These are phyloP conservation scores for Tieghemostelium lacteum DNA, from an alignment of 78 protist species.

Conservation along the genomic window DNA sequence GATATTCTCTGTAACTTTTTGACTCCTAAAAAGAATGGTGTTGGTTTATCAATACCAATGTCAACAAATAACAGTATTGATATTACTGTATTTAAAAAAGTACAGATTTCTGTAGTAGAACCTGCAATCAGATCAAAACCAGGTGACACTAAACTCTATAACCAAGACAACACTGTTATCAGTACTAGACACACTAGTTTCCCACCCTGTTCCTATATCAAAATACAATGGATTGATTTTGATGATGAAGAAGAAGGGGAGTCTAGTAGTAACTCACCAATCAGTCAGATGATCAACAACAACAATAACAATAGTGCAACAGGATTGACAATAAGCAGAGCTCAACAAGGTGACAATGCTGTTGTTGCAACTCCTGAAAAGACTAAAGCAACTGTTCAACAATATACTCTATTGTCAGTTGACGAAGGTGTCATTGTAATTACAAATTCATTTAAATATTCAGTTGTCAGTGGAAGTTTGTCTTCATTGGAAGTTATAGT, in stretches of 20 bases:
- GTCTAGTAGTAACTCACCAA: too few relatives aligned
- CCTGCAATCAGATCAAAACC: slow-evolving; percentile 2
- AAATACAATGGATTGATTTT: slow-evolving; percentile 67
- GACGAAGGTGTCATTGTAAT: slow-evolving; percentile 68
- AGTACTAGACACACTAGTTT: not conserved
- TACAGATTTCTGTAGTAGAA: slow-evolving; percentile 11
- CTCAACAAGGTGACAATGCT: not conserved
- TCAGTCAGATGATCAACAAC: too few relatives aligned
- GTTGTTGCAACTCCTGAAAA: slow-evolving; percentile 3
- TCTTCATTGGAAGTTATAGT: slow-evolving; percentile 49
- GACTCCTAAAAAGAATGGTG: slow-evolving; percentile 71
- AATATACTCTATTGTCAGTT: slow-evolving; percentile 51
- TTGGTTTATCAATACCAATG: slow-evolving; percentile 59
- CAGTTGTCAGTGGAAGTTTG: slow-evolving; percentile 31
- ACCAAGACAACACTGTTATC: not conserved
- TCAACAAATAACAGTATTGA: slow-evolving; percentile 30
- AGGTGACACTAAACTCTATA: not conserved
- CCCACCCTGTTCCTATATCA: slow-evolving; percentile 48
- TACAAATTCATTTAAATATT: not conserved
- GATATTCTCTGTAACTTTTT: slow-evolving; percentile 44
- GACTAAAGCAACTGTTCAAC: slow-evolving; percentile 56
- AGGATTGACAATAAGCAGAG: not conserved
- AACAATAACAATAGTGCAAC: not conserved
- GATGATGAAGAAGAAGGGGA: slow-evolving; percentile 12
- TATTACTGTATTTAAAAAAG: slow-evolving; percentile 35